A percentile compares a stretch with the other conserved stretches of the same genome.
Evolutionary conservation across 176 grass and related monocot species (phyloP).

Genomic region (Paspalum vaginatum): DNA sequence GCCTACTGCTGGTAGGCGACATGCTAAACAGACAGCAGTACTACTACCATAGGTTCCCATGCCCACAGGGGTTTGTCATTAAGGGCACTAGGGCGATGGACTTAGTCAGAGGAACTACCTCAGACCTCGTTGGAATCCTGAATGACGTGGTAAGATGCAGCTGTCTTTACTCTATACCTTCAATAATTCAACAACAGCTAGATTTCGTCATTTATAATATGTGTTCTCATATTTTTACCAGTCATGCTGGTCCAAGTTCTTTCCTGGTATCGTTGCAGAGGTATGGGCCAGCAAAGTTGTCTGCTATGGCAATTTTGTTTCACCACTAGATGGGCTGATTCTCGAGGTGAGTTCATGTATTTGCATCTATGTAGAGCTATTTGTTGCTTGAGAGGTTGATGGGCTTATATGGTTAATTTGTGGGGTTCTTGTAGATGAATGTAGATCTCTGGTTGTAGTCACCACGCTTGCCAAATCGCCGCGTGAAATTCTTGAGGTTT

Average conservation of each 20-base stretch:
- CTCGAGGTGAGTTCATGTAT: slow-evolving; percentile 14
- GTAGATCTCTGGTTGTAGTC: slow-evolving; percentile 62
- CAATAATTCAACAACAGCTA: background rate
- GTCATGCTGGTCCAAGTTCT: slow-evolving; percentile 5
- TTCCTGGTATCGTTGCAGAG: slow-evolving; percentile 5
- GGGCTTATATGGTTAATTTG: background rate
- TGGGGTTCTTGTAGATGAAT: slow-evolving; percentile 46
- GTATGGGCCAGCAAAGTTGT: background rate
- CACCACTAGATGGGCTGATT: background rate
- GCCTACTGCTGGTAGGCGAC: background rate
- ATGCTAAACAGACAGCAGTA: background rate
- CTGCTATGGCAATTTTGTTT: background rate
- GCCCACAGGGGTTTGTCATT: background rate
- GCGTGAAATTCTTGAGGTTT: slow-evolving; percentile 52
- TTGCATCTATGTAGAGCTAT: background rate
- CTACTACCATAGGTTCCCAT: background rate
- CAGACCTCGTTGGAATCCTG: background rate
- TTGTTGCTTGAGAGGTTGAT: background rate
- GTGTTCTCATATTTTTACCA: background rate
- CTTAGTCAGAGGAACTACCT: background rate
- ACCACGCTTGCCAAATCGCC: slow-evolving; percentile 42
- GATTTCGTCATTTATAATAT: background rate
- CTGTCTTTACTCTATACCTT: too few relatives aligned
- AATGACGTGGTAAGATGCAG: background rate
- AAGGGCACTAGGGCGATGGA: background rate